Conservation (phyloP, 1,139 yeast species). For the Entelexis sorbosivorans region DNA sequence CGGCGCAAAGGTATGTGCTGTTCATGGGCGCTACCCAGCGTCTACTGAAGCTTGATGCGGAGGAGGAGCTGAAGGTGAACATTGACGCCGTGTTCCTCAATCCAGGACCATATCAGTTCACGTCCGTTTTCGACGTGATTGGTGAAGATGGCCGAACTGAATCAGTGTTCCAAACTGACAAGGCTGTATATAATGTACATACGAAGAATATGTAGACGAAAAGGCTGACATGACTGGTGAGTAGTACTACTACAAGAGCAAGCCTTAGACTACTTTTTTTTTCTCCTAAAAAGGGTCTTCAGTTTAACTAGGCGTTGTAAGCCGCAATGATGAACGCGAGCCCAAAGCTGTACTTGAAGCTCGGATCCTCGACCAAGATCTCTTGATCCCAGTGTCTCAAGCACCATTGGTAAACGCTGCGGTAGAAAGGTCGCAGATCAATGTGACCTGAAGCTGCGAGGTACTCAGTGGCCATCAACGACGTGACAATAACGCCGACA, state of each 20-base stretch:
- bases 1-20: constrained; percentile 26
- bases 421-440: constrained; percentile 37
- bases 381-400: constrained; percentile 40
- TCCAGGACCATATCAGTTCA: constrained; percentile 73
- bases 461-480: constrained; percentile 45
- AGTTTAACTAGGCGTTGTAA: constrained; percentile 34
- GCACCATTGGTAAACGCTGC: constrained; percentile 38
- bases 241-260: background rate
- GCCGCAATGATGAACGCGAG: constrained; percentile 56
- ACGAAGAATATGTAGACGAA: background rate
- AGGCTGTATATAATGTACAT: constrained; percentile 10
- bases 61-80: constrained; percentile 34
- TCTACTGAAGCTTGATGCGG: constrained; percentile 40
- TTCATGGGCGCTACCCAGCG: constrained; percentile 58
- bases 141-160: constrained; percentile 1
- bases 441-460: constrained; percentile 50
- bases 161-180: constrained; percentile 14
- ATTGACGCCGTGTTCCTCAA: constrained; percentile 54
- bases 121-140: constrained; percentile 49
- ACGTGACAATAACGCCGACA: constrained; percentile 42
- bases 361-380: constrained; percentile 49
- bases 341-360: constrained; percentile 53
- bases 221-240: background rate
- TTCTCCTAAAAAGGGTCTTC: background rate
- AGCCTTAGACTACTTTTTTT: background rate